Percentiles rank a stretch among this genome's conserved stretches.
Evolutionary conservation across 495 filamentous ascomycete genomes (phyloP).

Genomic region (Trichoderma reesei): DNA sequence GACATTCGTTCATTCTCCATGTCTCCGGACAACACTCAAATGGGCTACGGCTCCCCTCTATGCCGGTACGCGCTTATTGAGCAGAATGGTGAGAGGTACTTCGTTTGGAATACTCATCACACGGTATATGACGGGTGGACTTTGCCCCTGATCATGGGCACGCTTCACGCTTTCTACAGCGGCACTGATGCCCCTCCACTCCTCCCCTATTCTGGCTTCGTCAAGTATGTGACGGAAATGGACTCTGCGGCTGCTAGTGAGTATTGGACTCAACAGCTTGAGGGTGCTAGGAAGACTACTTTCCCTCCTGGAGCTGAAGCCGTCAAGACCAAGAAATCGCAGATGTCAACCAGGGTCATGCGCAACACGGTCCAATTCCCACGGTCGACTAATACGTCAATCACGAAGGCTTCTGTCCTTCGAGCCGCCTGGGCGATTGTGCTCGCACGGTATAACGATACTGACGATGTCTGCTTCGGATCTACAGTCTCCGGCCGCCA

Average conservation of each 20-base stretch:
- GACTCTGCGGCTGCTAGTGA: background rate
- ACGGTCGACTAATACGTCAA: conserved; percentile 16
- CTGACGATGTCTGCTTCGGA: conserved; percentile 37
- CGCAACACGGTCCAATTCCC: conserved; percentile 16
- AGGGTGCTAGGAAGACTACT: conserved; percentile 22
- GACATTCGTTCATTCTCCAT: background rate
- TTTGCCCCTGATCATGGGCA: background rate
- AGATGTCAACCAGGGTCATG: background rate
- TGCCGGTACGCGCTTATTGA: background rate
- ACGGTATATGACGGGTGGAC: conserved; percentile 10
- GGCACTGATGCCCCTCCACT: background rate
- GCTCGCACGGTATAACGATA: conserved; percentile 25
- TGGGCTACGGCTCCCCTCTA: conserved; percentile 9
- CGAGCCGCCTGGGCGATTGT: conserved; percentile 38
- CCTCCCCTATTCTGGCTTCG: background rate
- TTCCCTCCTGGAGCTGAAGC: conserved; percentile 9
- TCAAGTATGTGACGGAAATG: background rate
- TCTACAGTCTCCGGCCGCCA: conserved; percentile 39
- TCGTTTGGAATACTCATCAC: conserved; percentile 12
- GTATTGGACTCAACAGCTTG: conserved; percentile 14
- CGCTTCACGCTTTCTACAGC: background rate
- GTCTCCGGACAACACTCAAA: background rate
- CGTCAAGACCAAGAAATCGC: conserved; percentile 21
- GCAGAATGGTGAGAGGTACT: background rate
- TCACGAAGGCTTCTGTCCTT: conserved; percentile 34